Evolutionary conservation across 352 stramenopile species (phyloP), one percentile per base, ranked within the genome.

Genomic region (Phytopythium ostracodes): DNA sequence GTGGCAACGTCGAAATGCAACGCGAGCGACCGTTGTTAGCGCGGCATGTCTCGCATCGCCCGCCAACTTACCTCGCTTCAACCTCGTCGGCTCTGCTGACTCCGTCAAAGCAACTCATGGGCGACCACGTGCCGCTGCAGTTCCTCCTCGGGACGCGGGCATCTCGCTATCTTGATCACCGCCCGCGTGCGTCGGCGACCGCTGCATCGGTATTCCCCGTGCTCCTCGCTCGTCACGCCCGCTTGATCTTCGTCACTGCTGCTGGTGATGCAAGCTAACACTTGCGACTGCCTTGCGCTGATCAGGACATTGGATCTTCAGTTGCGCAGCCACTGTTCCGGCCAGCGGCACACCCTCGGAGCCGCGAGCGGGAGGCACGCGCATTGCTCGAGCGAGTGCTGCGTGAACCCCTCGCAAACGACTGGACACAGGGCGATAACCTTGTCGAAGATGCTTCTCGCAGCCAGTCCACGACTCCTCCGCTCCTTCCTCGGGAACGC

Each of bases 51-150:
- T 11, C n/a, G 42, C 42, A 44, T 17, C 42, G 20, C n/a, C n/a
- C n/a, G n/a, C n/a, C n/a, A n/a, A n/a, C 42, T 22, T 24, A 25
- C 42, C 50, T 42, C 52, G 18, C 14, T 58, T 17, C 6, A 11
- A 38, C 33, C 33, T 15, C 33, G 33, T 38, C 33, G 7, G 6
- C 6, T 15, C 33, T 38, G 14, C 14, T 14, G 33, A 15, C 33
- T 38, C 33, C 33, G 22, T 53, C 20, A 56, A 64, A 53, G 51
- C 62, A 44, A 67, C 78, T 72, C 40, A 56, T 51, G 56, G 74
- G 81, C 33, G 77, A 86, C 40, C 65, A 92, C 65, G 75, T 92
- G 7, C 83, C 83, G 36, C 70, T 92, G 18, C 67, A 77, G 38
- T 92, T 92, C 62, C 70, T 92, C 18, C 81, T 90, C 5, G 83